Evolutionary conservation across 106 monocot genomes (phyloP), one percentile per base, ranked within the genome.

Genomic region (Phalaenopsis aphrodite): DNA sequence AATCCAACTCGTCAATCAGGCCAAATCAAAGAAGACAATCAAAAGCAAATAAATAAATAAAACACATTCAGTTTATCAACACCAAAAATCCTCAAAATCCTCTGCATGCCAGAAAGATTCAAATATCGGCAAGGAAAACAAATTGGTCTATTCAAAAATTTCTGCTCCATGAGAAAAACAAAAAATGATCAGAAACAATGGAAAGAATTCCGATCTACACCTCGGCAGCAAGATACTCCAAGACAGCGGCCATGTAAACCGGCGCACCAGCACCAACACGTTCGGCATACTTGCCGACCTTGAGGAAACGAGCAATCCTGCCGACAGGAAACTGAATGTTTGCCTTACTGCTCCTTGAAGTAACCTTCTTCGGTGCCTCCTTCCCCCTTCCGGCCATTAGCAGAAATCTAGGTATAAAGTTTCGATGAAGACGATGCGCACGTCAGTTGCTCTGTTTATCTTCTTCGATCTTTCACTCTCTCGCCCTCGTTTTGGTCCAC

Each of bases 271-370:
- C 83, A 19, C 85, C 83, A 39, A 88, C 85, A 18, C 86, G 75
- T 81, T 86, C 81, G 39, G 85, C 84, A 78, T 88, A 88, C 86
- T 88, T 88, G 36, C 88, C 86, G 17, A 86, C 78, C 81, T 86
- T 86, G 45, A 89, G 83, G 77, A 86, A 89, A 7, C 86, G 83
- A 5, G 88, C 86, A 45, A 89, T 89, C 38, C 88, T 43, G 8
- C 88, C 88, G 7, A 88, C 85, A n/a, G 88, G 88, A 79, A 88
- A 88, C 83, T 88, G 88, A 42, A 89, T 86, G 4, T 86, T 86
- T 3, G 88, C 88, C 82, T 89, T 89, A 86, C 86, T 86, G 79
- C 88, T 89, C 79, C 88, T 52, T 11, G 88, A 89, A 55, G 79
- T 79, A 16, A 71, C 78, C 86, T 84, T 86, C 81, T 83, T 89